Base-by-base conservation (phyloP, 2,329 filamentous ascomycete genomes). In the Ophiostoma triangulosporum region DNA sequence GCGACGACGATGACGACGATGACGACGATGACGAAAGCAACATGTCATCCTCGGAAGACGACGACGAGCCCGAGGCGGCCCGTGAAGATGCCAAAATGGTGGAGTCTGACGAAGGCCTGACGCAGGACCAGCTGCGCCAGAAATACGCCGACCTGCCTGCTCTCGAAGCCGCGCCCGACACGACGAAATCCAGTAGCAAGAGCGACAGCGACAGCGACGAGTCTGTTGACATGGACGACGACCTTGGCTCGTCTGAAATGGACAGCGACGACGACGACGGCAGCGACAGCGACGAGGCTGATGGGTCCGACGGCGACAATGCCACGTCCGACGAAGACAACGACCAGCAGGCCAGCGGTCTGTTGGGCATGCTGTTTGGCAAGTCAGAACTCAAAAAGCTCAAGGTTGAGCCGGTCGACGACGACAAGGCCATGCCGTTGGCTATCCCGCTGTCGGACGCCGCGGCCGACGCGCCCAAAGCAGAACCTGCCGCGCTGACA, bases 131-230 rank as follows among this genome's bases (percentile, higher is more conserved):
- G 62, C 65, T 88, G 14, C 76, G 73, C 26, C 73, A 74, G 36
- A 88, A 88, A 64, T 88, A 88, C 58, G 78, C 80, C 8, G 74
- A 81, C 52, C 69, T 87, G 6, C 80, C 81, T 0, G 72, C 72
- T 17, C 57, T 76, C 12, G 31, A 63, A 1, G 63, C 40, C 40
- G 22, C 24, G 11, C 40, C 22, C 20, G 33, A 12, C 29, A 46
- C 38, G 9, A n/a, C 35, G 15, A 5, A 66, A 4, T 58, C 61
- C 33, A 52, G 60, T 7, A 52, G 58, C 4, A 62, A 62, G 32
- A 43, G 61, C 45, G 63, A 62, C 31, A 60, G 68, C 24, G 65
- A 65, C 6, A 78, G 74, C 43, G 81, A 84, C 58, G 80, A 84
- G 62, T 83, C 81, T 1, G 69, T 83, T 22, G 79, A 83, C 60